Evolutionary conservation across 177 flowering plant genomes (phyloP).

Genomic region (Vitis hybrid): DNA sequence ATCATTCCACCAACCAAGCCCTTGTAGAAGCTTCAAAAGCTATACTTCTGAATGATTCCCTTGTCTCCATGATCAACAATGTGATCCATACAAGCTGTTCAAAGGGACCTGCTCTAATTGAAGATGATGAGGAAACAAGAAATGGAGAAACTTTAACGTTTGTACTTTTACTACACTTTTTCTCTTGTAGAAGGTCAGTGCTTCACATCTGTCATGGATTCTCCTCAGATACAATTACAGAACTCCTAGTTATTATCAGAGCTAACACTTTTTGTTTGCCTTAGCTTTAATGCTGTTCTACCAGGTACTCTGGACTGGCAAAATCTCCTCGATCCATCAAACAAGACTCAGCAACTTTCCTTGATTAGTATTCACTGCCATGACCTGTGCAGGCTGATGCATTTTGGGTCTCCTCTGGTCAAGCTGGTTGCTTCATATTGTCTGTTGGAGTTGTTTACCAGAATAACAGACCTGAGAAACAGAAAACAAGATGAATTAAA

Average conservation of each 20-base stretch:
- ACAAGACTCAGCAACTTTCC: slow-evolving; percentile 24
- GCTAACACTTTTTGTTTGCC: slow-evolving; percentile 24
- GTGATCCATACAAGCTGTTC: slow-evolving; percentile 48
- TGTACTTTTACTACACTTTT: slow-evolving; percentile 56
- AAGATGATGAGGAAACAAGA: slow-evolving; percentile 57
- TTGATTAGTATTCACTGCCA: slow-evolving; percentile 53
- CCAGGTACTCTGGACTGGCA: slow-evolving; percentile 57
- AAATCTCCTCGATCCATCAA: slow-evolving; percentile 37
- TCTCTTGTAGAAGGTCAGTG: slow-evolving; percentile 72
- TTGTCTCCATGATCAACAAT: slow-evolving; percentile 38
- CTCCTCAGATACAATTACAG: not conserved
- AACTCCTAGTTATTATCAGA: not conserved
- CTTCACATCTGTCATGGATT: slow-evolving; percentile 32
- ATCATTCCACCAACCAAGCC: slow-evolving; percentile 55
- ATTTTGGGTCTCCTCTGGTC: slow-evolving; percentile 76
- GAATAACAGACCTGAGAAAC: slow-evolving; percentile 46
- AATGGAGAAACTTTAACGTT: slow-evolving; percentile 48
- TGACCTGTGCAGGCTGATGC: slow-evolving; percentile 73
- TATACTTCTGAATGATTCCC: slow-evolving; percentile 50
- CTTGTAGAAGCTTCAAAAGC: slow-evolving; percentile 67
- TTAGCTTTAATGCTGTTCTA: slow-evolving; percentile 53
- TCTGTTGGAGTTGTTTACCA: slow-evolving; percentile 55
- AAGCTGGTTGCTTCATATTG: slow-evolving; percentile 81
- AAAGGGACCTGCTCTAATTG: slow-evolving; percentile 62
- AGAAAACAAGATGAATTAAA: slow-evolving; percentile 27